Base-by-base conservation (phyloP, 331 rosid species). In the Quercus lobata region DNA sequence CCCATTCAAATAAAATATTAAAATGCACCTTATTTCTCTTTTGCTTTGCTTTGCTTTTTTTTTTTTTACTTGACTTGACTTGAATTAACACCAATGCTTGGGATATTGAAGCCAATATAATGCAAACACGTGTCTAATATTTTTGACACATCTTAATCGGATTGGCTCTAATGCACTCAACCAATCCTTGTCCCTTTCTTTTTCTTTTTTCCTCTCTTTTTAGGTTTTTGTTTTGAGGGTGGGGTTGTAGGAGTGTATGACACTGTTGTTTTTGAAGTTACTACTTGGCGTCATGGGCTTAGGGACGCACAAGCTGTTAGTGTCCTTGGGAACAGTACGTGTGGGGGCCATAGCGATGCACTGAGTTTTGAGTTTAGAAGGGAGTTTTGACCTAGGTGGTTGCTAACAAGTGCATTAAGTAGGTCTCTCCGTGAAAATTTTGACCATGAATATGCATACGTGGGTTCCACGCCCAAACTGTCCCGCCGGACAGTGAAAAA, bases 361-460 rank as follows among this genome's bases (percentile, higher is more conserved):
- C 12, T 41, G 46, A 41, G 46, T 41, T 41, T 41, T 41, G 46
- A 41, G 46, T 41, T 41, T 41, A 41, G 12, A 37, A 7, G 46
- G 78, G 78, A 25, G 85, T 80, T 89, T 88, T 87, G 86, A 90
- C 92, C 88, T 79, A 80, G 76, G 84, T 14, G 57, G 84, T 76
- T 78, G 79, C 81, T 71, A 82, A 41, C 12, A 41, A 41, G 46
- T 8, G 46, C 46, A 41, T 8, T 41, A 41, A 80, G 61, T 72
- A 79, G 82, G 73, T 60, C 78, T 60, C 72, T 19, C 72, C 61
- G 37, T 16, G 66, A 71, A 53, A 66, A 69, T 62, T 81, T 83
- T 87, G 83, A 81, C 86, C 72, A 60, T 29, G 63, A 49, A 73
- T 25, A 19, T 15, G 49, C 18, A 2, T 37, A 24, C 35, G 65